A percentile compares a stretch with the other conserved stretches of the same genome.
Evolutionary conservation across 768 basidiomycete species (phyloP).

Genomic region (Hemileccinum impolitum): DNA sequence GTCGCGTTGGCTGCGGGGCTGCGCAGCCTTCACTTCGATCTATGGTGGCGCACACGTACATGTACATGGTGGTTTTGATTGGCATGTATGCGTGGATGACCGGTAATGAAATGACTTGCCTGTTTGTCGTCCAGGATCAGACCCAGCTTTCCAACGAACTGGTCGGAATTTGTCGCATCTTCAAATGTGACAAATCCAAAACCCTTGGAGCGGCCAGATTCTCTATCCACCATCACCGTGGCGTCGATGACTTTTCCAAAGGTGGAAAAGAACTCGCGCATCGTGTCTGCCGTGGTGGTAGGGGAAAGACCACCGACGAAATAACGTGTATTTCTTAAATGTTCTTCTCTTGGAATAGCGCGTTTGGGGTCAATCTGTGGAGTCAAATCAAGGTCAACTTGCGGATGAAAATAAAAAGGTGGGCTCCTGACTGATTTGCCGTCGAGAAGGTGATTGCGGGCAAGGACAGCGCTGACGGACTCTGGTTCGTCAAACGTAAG

Average conservation of each 20-base stretch:
- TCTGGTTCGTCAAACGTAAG: conserved; percentile 72
- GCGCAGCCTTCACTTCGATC: conserved; percentile 84
- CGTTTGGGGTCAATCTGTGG: conserved; percentile 83
- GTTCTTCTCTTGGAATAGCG: conserved; percentile 81
- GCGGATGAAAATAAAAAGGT: neutral
- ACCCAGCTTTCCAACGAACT: conserved; percentile 63
- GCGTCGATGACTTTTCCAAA: conserved; percentile 83
- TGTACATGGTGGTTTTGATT: neutral
- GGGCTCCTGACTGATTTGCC: conserved; percentile 63
- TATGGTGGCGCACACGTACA: conserved; percentile 22
- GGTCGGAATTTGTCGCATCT: conserved; percentile 58
- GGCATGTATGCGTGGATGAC: neutral
- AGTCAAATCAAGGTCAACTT: neutral
- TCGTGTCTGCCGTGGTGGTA: conserved; percentile 62
- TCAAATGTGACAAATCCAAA: conserved; percentile 86
- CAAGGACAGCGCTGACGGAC: conserved; percentile 62
- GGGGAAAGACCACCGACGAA: conserved; percentile 78
- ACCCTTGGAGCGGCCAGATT: conserved; percentile 71
- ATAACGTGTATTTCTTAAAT: conserved; percentile 70
- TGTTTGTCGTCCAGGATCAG: conserved; percentile 74
- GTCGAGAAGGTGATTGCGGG: conserved; percentile 66
- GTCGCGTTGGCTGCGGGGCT: conserved; percentile 64
- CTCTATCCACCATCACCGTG: conserved; percentile 83
- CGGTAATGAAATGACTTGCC: conserved; percentile 37
- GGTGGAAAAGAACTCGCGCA: conserved; percentile 65